Evolutionary conservation across 805 yeast genomes (phyloP).

Genomic region (Candida suzukii): DNA sequence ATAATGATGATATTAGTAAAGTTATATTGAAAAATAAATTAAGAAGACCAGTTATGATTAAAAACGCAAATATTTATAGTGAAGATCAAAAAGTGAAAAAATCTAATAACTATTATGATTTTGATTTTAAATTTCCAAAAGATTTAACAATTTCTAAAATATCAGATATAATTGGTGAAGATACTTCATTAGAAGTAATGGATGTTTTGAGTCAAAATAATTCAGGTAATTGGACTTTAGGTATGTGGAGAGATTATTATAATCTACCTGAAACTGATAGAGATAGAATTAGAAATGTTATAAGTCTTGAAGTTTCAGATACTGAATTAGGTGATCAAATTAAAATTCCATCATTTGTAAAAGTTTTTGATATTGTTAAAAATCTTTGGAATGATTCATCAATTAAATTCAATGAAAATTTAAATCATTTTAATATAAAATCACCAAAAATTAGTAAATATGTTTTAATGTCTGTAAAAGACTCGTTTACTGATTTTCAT

Average conservation of each 20-base stretch:
- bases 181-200: slow-evolving; percentile 70
- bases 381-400: slow-evolving; percentile 42
- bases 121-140: slow-evolving; percentile 35
- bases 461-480: slow-evolving; percentile 76
- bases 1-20: slow-evolving; percentile 16
- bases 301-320: slow-evolving; percentile 70
- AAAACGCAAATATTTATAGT: slow-evolving; percentile 5
- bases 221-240: slow-evolving; percentile 60
- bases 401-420: slow-evolving; percentile 4
- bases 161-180: slow-evolving; percentile 54
- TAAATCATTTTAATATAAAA: slow-evolving; percentile 13
- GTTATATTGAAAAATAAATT: slow-evolving; percentile 21
- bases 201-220: slow-evolving; percentile 79
- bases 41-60: slow-evolving; percentile 24
- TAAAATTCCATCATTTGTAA: slow-evolving; percentile 59
- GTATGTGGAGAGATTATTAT: slow-evolving; percentile 71
- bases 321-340: slow-evolving; percentile 42
- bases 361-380: slow-evolving; percentile 60
- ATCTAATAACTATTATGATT: slow-evolving; percentile 2
- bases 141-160: slow-evolving; percentile 49
- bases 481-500: slow-evolving; percentile 85
- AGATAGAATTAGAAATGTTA: slow-evolving; percentile 70
- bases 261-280: slow-evolving; percentile 34
- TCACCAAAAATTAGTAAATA: slow-evolving; percentile 66
- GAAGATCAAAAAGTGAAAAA: neutral